Evolutionary conservation across 768 basidiomycete genomes (phyloP).

Genomic region (Suillus decipiens): DNA sequence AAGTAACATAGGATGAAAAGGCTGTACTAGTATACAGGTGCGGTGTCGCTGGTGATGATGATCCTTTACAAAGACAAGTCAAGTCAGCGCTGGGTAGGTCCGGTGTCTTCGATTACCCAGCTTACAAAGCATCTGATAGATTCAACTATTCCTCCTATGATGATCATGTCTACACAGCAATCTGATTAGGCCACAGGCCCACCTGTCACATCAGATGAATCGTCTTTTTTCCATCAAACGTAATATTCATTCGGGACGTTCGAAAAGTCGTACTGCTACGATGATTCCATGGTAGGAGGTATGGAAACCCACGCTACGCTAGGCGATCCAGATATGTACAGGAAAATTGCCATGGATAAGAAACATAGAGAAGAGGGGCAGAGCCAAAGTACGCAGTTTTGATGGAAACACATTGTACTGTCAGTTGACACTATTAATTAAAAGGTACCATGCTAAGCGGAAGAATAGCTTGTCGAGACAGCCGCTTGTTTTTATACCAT

Average conservation of each 20-base stretch:
- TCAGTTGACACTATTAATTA: neutral
- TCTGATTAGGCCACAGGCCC: too few relatives aligned
- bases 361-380: too few relatives aligned
- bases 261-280: neutral
- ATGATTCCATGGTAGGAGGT: neutral
- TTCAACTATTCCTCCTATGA: too few relatives aligned
- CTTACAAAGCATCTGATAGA: neutral
- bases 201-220: neutral
- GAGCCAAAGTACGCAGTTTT: neutral
- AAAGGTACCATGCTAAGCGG: neutral
- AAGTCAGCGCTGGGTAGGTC: neutral
- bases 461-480: neutral
- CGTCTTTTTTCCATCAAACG: neutral
- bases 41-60: conserved; percentile 6
- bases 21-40: conserved; percentile 3
- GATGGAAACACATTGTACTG: neutral
- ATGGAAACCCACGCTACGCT: neutral
- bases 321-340: neutral
- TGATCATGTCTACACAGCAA: too few relatives aligned
- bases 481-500: neutral
- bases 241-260: neutral
- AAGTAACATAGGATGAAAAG: conserved; percentile 3
- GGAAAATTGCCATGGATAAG: neutral
- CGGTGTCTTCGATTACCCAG: conserved; percentile 4
- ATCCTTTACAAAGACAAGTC: neutral